Evolutionary conservation across 2,329 filamentous ascomycete genomes (phyloP), one percentile per base, ranked within the genome.

Genomic region (Bipolaris zeicola): DNA sequence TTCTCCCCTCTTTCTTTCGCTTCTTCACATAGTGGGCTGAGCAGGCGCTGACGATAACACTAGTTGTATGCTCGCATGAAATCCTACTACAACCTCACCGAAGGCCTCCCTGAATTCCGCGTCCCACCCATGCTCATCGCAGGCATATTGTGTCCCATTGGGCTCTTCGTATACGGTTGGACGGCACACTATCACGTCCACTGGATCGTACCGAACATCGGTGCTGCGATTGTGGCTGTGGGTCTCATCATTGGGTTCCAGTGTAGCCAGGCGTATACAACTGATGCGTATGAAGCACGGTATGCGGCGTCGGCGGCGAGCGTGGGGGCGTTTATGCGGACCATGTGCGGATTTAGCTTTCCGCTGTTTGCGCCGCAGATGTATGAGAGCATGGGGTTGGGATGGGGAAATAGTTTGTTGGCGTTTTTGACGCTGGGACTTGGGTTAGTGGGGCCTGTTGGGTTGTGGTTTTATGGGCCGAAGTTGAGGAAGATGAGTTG

Each of bases 261-360:
- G 68, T 83, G 83, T 31, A 81, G 84, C 41, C 81, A 84, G 52
- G 84, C 84, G 13, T 91, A 90, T 61, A 80, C 89, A 1, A 83
- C 89, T 34, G 87, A 90, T 54, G 80, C 82, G 5, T 88, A 83
- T 63, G 86, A 10, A 83, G 82, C 64, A 8, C 69, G 77, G 26
- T 69, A 71, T 36, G 67, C 67, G 8, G 67, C 71, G 6, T 70
- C 65, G 2, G 87, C 86, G 0, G 80, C 88, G 0, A 87, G 87
- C 0, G 86, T 86, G 1, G 87, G 87, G 4, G 66, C 85, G 0
- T 82, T 89, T 3, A 66, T 87, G 36, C 74, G 85, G 20, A 79
- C 76, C 6, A 69, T 86, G 3, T 75, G 83, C 13, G 85, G 83
- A 5, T 84, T 83, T 11, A 73, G 85, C 36, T 76, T 89, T 2